Conservation (phyloP, 108 stramenopile genomes). For the Bacterosira constricta region DNA sequence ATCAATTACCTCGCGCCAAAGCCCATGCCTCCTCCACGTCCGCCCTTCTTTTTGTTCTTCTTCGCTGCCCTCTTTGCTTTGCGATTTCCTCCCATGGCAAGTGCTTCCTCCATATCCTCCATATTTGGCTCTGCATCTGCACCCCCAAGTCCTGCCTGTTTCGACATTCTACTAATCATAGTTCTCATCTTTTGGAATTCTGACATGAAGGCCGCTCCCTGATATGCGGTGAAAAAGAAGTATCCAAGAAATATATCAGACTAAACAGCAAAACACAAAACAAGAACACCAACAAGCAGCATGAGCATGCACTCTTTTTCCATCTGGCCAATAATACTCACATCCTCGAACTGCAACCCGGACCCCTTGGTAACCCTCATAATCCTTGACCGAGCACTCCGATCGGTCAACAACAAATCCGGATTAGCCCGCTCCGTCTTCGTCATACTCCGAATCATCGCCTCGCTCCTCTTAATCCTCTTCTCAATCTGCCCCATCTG, state of each 20-base stretch:
- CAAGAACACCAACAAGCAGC: too few relatives aligned
- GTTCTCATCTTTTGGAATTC: conserved; percentile 96
- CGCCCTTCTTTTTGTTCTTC: conserved; percentile 81
- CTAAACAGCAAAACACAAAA: too few relatives aligned
- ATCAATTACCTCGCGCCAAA: conserved; percentile 52
- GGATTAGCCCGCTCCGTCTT: conserved; percentile 89
- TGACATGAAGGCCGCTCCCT: conserved; percentile 76
- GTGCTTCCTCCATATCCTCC: conserved; percentile 51
- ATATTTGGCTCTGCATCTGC: conserved; percentile 27
- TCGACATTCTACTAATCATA: conserved; percentile 95
- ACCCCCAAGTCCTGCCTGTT: conserved; percentile 66
- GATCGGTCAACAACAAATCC: conserved; percentile 83
- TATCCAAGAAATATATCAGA: too few relatives aligned
- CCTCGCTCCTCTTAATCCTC: conserved; percentile 82
- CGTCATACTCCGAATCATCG: conserved; percentile 92
- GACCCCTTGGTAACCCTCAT: conserved; percentile 86
- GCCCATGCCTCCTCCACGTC: conserved; percentile 81
- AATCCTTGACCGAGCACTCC: conserved; percentile 71
- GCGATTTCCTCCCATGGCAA: conserved; percentile 66
- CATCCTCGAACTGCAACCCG: conserved; percentile 67
- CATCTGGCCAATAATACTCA: too few relatives aligned
- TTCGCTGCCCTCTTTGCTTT: conserved; percentile 76
- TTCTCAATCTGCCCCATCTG: conserved; percentile 74
- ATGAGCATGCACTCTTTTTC: too few relatives aligned
- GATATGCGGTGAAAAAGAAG: not conserved